A percentile compares a stretch with the other conserved stretches of the same genome.
Evolutionary conservation across 352 stramenopile species (phyloP).

Genomic region (Phytophthora fragariaefolia): DNA sequence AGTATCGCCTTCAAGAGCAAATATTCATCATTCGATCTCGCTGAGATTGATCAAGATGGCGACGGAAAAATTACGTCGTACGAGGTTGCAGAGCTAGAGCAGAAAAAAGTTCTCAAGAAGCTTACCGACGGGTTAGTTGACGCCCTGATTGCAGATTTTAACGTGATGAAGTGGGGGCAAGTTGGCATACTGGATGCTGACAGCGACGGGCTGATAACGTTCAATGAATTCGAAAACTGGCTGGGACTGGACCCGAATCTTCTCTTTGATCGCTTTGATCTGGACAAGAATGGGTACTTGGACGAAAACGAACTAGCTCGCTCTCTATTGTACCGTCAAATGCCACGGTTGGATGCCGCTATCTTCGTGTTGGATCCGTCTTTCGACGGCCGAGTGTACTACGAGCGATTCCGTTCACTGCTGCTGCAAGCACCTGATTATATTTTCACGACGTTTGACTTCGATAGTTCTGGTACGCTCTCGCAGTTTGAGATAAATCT

Average conservation of each 20-base stretch:
- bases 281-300: constrained; percentile 86
- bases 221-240: constrained; percentile 73
- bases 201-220: constrained; percentile 64
- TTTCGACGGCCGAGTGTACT: constrained; percentile 86
- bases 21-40: constrained; percentile 78
- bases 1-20: constrained; percentile 57
- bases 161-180: constrained; percentile 67
- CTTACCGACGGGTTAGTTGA: constrained; percentile 51
- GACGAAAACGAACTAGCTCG: constrained; percentile 85
- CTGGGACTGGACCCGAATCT: constrained; percentile 74
- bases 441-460: constrained; percentile 80
- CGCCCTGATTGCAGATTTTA: constrained; percentile 59
- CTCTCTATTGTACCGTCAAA: constrained; percentile 69
- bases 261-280: constrained; percentile 84
- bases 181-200: constrained; percentile 56
- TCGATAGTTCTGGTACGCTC: constrained; percentile 62
- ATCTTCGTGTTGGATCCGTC: constrained; percentile 83
- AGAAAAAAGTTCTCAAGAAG: constrained; percentile 35
- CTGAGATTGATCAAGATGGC: constrained; percentile 65
- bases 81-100: constrained; percentile 53
- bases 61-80: constrained; percentile 78
- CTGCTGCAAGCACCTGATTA: constrained; percentile 54
- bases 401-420: constrained; percentile 60
- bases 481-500: constrained; percentile 70
- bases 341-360: constrained; percentile 66